Evolutionary conservation across 306 rosid genomes (phyloP).

Genomic region (Luffa aegyptiaca): DNA sequence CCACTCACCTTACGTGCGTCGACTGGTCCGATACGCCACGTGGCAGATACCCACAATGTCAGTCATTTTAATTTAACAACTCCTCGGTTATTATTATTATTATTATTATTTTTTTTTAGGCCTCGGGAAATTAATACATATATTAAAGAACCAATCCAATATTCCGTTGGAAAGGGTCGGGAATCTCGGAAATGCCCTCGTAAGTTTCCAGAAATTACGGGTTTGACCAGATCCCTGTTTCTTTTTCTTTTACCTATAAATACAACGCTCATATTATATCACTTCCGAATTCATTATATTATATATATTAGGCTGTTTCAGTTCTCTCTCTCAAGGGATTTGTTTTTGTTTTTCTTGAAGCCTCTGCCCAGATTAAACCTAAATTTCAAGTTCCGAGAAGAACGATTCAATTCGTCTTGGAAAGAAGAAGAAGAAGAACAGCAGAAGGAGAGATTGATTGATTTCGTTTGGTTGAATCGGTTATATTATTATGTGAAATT

Average conservation of each 20-base stretch:
- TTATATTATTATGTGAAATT: not conserved
- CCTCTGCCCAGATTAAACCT: not conserved
- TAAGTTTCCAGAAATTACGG: not conserved
- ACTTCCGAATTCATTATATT: not conserved
- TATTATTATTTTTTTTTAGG: not conserved
- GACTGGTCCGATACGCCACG: not conserved
- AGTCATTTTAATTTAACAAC: not conserved
- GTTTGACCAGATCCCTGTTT: not conserved
- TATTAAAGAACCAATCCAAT: not conserved
- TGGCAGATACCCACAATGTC: not conserved
- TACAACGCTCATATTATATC: not conserved
- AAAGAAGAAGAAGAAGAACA: not conserved
- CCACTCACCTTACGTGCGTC: slow-evolving; percentile 4
- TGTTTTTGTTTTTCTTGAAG: not conserved
- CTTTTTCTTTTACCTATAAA: not conserved
- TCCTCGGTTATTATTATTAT: not conserved
- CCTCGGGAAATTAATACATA: not conserved
- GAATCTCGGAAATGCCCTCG: not conserved
- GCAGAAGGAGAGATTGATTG: not conserved
- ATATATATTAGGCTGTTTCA: not conserved
- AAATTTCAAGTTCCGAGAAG: not conserved
- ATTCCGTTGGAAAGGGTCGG: not conserved
- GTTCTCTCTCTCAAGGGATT: not conserved
- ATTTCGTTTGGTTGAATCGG: not conserved
- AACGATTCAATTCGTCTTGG: not conserved